Conservation (phyloP, 441 rosid species). For the Bruguiera hainesii region DNA sequence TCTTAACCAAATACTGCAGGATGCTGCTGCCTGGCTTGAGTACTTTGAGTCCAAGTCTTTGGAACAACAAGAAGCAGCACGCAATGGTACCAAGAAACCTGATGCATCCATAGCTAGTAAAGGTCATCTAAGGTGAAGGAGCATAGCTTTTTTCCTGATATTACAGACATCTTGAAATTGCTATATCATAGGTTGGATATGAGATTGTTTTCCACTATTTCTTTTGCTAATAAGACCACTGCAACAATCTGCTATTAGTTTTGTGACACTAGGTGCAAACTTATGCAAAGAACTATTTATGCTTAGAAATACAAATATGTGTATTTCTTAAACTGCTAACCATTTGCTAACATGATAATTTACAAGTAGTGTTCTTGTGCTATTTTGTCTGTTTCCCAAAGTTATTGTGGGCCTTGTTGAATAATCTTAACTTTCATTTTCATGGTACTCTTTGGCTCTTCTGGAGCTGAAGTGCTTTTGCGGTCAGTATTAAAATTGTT, state of each 20-base stretch:
- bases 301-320: neutral
- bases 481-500: neutral
- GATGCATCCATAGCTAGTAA: slow-evolving; percentile 73
- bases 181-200: slow-evolving; percentile 2
- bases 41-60: slow-evolving; percentile 68
- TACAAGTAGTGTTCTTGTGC: neutral
- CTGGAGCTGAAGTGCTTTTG: slow-evolving; percentile 1
- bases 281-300: too few species aligned
- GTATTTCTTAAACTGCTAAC: slow-evolving; percentile 1
- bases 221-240: slow-evolving; percentile 11
- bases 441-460: neutral
- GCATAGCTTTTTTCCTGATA: slow-evolving; percentile 8
- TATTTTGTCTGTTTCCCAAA: neutral
- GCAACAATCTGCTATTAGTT: slow-evolving; percentile 25
- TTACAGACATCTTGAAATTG: slow-evolving; percentile 14
- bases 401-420: slow-evolving; percentile 2
- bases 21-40: slow-evolving; percentile 84
- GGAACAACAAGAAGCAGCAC: slow-evolving; percentile 70
- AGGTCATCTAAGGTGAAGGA: slow-evolving; percentile 70
- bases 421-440: neutral
- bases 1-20: slow-evolving; percentile 35
- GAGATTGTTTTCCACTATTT: slow-evolving; percentile 1
- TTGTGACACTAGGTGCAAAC: neutral
- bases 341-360: neutral
- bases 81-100: slow-evolving; percentile 63